Evolutionary conservation across 805 yeast species (phyloP), one percentile per base, ranked within the genome.

Genomic region (Myxozyma neglecta): DNA sequence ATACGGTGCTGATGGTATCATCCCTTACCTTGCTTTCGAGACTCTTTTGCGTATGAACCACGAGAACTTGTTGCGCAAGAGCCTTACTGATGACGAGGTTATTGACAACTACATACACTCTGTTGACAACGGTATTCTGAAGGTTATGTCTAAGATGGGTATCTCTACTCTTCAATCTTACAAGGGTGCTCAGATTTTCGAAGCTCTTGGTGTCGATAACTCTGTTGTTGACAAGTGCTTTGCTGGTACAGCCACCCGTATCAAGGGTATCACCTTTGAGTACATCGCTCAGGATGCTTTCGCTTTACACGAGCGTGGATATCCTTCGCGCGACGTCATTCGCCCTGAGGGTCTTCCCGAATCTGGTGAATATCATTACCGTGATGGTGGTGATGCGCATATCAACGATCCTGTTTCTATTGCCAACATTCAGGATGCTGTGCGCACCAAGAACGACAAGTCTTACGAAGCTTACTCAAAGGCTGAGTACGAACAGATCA

Each of bases 81-180:
- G 80, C 37, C 74, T 89, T 57, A 72, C 85, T 16, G 85, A 85
- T 65, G 83, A 82, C 37, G 73, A 83, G 68, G 81, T 91, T 62
- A 76, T 92, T 64, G 80, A 80, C 56, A 93, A 93, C 80, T 93
- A 90, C 79, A 89, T 87, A 73, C 81, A 85, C 68, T 87, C 97
- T 11, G 81, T 89, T 62, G 96, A 93, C 73, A 88, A 90, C 58
- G 98, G 98, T 77, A 87, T 93, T 70, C 80, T 90, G 70, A 93
- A 94, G 80, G 97, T 94, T 63, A 93, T 93, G 99, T 90, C 97
- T 42, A 93, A 94, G 81, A 94, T 93, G 98, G 99, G 99, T 81
- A 94, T 93, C 70, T 92, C 98, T 37, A 94, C 99, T 36, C 81
- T 93, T 74, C 97, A 97, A 11, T 90, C 97, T n/a, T 93, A 93